Evolutionary conservation across 768 basidiomycete genomes (phyloP).

Genomic region (Termitomyces sp.): DNA sequence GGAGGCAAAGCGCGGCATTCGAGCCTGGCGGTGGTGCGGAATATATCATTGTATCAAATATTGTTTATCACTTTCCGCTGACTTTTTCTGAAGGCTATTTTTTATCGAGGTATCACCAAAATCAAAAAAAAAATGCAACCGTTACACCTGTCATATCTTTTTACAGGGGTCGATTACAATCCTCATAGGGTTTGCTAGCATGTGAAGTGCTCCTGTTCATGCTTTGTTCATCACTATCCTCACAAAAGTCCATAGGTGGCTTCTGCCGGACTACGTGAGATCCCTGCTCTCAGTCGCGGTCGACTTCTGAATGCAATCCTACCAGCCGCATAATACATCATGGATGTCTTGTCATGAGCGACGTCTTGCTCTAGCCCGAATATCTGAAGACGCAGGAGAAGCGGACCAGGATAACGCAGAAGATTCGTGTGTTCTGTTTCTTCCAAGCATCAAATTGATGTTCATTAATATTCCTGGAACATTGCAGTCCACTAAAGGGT

Average conservation of each 20-base stretch:
- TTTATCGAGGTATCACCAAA: constrained; percentile 49
- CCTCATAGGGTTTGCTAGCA: constrained; percentile 45
- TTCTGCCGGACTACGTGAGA: constrained; percentile 54
- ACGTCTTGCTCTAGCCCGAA: constrained; percentile 57
- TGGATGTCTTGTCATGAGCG: constrained; percentile 49
- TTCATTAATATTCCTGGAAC: neutral
- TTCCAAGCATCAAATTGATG: neutral
- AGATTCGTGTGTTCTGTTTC: constrained; percentile 43
- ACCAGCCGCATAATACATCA: constrained; percentile 54
- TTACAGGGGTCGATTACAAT: constrained; percentile 60
- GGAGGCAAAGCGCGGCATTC: constrained; percentile 61
- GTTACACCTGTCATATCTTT: neutral
- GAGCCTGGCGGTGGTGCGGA: constrained; percentile 65
- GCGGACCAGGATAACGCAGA: constrained; percentile 54
- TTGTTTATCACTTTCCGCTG: neutral
- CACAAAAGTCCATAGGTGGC: constrained; percentile 32
- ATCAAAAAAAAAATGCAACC: neutral
- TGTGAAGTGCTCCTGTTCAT: constrained; percentile 29
- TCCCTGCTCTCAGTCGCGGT: neutral
- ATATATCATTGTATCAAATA: neutral
- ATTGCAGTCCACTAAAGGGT: constrained; percentile 40
- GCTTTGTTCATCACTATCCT: neutral
- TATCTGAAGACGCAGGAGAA: constrained; percentile 65
- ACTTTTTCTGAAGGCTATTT: constrained; percentile 45
- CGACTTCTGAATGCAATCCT: neutral